Evolutionary conservation across 2,329 filamentous ascomycete genomes (phyloP).

Genomic region (Colletotrichum tamarilloi): DNA sequence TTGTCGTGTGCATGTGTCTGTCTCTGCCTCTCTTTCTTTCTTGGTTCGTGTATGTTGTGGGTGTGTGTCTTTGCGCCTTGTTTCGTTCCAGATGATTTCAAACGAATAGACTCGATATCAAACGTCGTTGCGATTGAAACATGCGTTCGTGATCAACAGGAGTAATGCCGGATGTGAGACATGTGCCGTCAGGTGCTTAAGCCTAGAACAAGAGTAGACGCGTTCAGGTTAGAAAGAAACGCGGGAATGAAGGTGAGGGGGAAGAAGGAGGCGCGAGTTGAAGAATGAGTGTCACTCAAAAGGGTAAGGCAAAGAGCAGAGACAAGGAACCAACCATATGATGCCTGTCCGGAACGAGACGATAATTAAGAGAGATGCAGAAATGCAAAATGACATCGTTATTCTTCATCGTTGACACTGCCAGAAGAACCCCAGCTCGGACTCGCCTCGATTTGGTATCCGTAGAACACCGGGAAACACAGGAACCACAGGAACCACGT

Average conservation of each 20-base stretch:
- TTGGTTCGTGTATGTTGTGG: neutral
- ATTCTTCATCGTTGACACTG: neutral
- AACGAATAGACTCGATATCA: conserved; percentile 10
- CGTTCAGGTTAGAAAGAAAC: neutral
- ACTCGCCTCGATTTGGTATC: neutral
- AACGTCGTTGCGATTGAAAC: conserved; percentile 27
- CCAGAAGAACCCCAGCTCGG: neutral
- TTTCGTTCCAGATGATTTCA: conserved; percentile 3
- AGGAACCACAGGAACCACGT: neutral
- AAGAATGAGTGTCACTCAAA: conserved; percentile 18
- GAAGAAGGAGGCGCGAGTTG: neutral
- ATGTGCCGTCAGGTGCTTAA: neutral
- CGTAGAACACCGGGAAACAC: neutral
- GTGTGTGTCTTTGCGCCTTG: conserved; percentile 4
- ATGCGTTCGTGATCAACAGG: conserved; percentile 1
- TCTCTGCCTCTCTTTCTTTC: neutral
- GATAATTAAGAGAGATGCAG: neutral
- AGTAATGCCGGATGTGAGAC: neutral
- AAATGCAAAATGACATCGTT: conserved; percentile 18
- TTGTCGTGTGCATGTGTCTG: neutral
- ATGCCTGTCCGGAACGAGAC: neutral
- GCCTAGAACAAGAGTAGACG: neutral
- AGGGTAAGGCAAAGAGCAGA: neutral
- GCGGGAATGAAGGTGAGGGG: neutral
- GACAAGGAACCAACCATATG: neutral